A percentile compares a stretch with the other conserved stretches of the same genome.
These are phyloP conservation scores for Sergeia podlipaevii DNA, from an alignment of 208 protist genomes.

Conservation along the genomic window DNA sequence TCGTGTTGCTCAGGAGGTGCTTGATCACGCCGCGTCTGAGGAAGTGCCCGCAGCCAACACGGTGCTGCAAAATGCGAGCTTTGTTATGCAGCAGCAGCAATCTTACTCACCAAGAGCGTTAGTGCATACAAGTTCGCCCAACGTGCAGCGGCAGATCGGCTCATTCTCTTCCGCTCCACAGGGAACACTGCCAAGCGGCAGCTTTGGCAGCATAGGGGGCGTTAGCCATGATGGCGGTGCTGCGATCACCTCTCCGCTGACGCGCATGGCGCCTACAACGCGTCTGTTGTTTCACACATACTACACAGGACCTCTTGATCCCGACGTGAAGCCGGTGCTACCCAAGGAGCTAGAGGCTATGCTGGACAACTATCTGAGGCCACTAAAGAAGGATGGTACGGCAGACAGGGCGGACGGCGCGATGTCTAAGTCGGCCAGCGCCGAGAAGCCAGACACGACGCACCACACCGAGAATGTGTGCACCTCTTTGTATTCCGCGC, in stretches of 20 bases:
- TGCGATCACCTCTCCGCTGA: not conserved
- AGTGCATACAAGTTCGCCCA: too few species aligned
- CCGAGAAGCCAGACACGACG: not conserved
- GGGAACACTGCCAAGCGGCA: constrained; percentile 1
- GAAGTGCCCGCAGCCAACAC: constrained; percentile 3
- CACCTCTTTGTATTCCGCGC: too few species aligned
- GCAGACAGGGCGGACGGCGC: not conserved
- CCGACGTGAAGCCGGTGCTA: constrained; percentile 38
- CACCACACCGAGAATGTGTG: not conserved
- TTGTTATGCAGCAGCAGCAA: too few species aligned
- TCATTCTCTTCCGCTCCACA: too few species aligned
- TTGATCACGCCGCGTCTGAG: constrained; percentile 5
- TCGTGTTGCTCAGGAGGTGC: not conserved
- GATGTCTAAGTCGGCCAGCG: not conserved
- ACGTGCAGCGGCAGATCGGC: too few species aligned
- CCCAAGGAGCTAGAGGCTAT: constrained; percentile 38
- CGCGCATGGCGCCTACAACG: too few species aligned
- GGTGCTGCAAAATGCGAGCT: constrained; percentile 20
- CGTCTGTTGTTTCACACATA: constrained; percentile 29
- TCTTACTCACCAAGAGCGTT: too few species aligned
- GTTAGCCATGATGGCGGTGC: not conserved
- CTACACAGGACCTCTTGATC: constrained; percentile 60
- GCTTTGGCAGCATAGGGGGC: not conserved
- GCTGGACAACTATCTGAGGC: constrained; percentile 15
- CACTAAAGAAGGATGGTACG: constrained; percentile 7